Base-by-base conservation (phyloP, 768 basidiomycete genomes). In the Roridomyces roridus region DNA sequence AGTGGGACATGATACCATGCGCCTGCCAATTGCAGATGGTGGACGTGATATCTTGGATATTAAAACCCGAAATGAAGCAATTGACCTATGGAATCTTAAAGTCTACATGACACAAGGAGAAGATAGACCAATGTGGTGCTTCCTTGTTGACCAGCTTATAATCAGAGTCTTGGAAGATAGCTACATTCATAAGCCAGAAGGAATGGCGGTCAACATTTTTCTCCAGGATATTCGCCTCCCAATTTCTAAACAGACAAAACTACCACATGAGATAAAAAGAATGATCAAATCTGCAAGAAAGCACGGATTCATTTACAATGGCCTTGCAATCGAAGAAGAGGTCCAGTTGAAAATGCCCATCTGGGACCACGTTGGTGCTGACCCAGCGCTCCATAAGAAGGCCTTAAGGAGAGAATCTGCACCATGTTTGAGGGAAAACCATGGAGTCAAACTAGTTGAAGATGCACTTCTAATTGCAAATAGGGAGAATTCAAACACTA, bases 1-100 rank as follows among this genome's bases (percentile, higher is more conserved):
- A 48, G 40, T 55, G 3, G 54, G 18, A 31, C 54, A 55, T 36
- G 40, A 34, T 23, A 55, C 39, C 11, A 55, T 55, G 54, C 25
- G 12, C 6, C 29, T 42, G 6, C n/a, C 25, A 6, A 36, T 43
- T 7, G 29, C 1, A 10, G 11, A 41, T 2, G 54, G 54, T n/a
- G 54, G 54, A 8, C 31, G 35, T 35, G 28, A 48, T 14, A 36
- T 55, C 18, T 17, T 48, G 8, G 54, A 48, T n/a, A 2, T 55
- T 17, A 15, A 18, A 14, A 25, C 53, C 7, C 6, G 53, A 26
- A 55, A 55, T 36, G 53, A 55, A 34, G 53, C 53, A 1, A 55
- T 47, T 21, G 53, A 47, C 21, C 37, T 55, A 3, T 47, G 53
- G 46, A 55, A 55, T 20, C 18, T 47, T 6, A 29, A 55, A 20